A percentile compares a stretch with the other conserved stretches of the same genome.
Conservation (phyloP, 495 filamentous ascomycete genomes). For the Trichoderma reesei region DNA sequence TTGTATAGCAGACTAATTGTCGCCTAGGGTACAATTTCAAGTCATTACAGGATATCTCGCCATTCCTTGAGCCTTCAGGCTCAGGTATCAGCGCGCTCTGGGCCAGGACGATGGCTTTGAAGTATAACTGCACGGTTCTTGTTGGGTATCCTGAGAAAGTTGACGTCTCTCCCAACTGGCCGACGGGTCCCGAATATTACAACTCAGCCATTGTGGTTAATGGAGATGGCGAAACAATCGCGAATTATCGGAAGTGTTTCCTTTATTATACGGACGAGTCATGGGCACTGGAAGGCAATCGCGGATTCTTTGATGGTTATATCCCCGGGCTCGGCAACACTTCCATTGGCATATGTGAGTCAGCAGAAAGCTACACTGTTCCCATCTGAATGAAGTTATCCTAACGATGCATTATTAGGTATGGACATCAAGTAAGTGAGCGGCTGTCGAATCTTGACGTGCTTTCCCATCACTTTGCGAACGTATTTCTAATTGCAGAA, state of each 20-base stretch:
- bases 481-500: too few species aligned
- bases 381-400: neutral
- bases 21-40: constrained; percentile 86
- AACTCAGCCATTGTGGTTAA: constrained; percentile 81
- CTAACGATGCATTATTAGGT: neutral
- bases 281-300: constrained; percentile 71
- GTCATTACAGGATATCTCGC: constrained; percentile 63
- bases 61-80: constrained; percentile 69
- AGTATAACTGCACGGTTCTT: constrained; percentile 68
- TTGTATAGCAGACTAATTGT: neutral
- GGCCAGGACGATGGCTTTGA: constrained; percentile 65
- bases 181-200: constrained; percentile 48
- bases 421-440: constrained; percentile 57
- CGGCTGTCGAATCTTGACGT: constrained; percentile 1
- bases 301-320: constrained; percentile 47
- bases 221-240: constrained; percentile 56
- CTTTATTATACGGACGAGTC: constrained; percentile 88
- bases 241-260: constrained; percentile 82
- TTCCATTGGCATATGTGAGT: constrained; percentile 79
- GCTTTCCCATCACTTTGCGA: too few species aligned
- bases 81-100: constrained; percentile 67
- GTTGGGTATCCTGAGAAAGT: constrained; percentile 80
- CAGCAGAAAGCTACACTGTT: constrained; percentile 23
- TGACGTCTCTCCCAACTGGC: constrained; percentile 31
- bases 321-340: constrained; percentile 49